Percentiles rank a stretch among this genome's conserved stretches.
These are phyloP conservation scores for Erodium moschatum DNA, from an alignment of 441 rosid species.

Conservation along the genomic window DNA sequence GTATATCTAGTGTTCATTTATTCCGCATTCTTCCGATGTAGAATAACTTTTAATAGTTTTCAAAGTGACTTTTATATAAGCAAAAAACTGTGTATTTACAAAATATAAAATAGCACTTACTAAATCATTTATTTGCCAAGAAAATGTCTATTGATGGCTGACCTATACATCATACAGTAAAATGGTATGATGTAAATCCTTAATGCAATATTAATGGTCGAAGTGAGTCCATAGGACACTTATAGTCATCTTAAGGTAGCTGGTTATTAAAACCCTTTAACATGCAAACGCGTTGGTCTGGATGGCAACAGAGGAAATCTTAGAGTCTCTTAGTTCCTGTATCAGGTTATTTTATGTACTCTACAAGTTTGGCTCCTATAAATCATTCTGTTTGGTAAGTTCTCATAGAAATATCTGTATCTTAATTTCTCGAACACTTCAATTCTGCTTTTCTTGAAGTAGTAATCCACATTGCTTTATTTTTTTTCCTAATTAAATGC, in stretches of 20 bases:
- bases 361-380: not conserved
- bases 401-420: not conserved
- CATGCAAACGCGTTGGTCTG: not conserved
- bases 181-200: not conserved
- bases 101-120: too few relatives aligned
- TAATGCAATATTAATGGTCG: not conserved
- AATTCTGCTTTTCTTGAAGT: not conserved
- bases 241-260: not conserved
- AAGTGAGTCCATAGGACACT: not conserved
- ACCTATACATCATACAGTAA: not conserved
- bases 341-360: constrained; percentile 1
- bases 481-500: not conserved
- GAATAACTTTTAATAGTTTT: too few relatives aligned
- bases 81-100: too few relatives aligned
- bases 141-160: not conserved
- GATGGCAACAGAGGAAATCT: constrained; percentile 1
- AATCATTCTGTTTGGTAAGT: not conserved
- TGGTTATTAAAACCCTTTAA: not conserved
- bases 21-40: too few relatives aligned
- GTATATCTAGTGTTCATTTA: too few relatives aligned
- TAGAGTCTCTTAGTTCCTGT: not conserved
- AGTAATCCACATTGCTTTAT: not conserved
- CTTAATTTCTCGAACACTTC: not conserved
- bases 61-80: too few relatives aligned
- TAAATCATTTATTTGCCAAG: not conserved